These are phyloP conservation scores for Pythium dissimile DNA, from an alignment of 352 stramenopile genomes.

Conservation along the genomic window DNA sequence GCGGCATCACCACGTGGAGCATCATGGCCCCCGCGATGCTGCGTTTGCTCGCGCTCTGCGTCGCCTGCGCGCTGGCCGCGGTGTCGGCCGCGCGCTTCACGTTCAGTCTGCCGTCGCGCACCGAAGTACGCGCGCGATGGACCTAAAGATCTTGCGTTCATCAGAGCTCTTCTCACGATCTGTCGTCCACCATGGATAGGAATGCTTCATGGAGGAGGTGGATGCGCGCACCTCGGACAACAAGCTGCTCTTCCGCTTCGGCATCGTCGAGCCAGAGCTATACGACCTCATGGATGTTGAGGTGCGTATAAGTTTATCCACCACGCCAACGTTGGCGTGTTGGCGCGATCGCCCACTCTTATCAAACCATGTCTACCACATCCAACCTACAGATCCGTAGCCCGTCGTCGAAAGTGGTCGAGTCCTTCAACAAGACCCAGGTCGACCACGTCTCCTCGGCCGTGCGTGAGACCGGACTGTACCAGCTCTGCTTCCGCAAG, in stretches of 20 bases:
- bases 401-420: constrained; percentile 19
- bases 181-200: constrained; percentile 6
- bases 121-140: constrained; percentile 8
- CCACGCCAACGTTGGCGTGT: background rate
- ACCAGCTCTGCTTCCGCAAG: constrained; percentile 76
- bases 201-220: constrained; percentile 31
- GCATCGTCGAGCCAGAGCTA: constrained; percentile 25
- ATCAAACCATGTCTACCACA: background rate
- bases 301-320: constrained; percentile 1
- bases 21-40: constrained; percentile 17
- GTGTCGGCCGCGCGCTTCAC: constrained; percentile 21
- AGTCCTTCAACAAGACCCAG: constrained; percentile 60
- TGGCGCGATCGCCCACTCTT: background rate
- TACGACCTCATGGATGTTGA: constrained; percentile 29
- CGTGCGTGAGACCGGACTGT: constrained; percentile 75
- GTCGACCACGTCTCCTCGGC: constrained; percentile 45
- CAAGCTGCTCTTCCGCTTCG: constrained; percentile 34
- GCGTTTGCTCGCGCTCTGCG: constrained; percentile 15
- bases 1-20: background rate
- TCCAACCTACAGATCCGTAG: constrained; percentile 9
- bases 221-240: constrained; percentile 28
- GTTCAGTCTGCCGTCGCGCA: constrained; percentile 23
- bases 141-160: background rate
- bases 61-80: background rate
- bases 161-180: too few relatives aligned